Evolutionary conservation across 495 filamentous ascomycete species (phyloP).

Genomic region (Neurospora sp.): DNA sequence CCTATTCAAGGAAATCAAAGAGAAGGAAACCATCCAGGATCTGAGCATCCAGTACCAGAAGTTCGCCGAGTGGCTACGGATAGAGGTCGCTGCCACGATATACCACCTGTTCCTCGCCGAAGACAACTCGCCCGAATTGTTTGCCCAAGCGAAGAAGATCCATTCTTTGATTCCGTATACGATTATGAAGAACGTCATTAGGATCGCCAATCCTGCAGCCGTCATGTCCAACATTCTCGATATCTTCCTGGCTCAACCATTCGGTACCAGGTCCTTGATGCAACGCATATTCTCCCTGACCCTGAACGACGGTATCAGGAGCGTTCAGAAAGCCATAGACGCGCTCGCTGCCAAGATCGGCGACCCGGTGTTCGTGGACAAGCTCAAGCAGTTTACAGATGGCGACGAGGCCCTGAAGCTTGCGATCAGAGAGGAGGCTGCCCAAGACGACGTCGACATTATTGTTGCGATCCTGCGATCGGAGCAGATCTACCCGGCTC

Average conservation of each 20-base stretch:
- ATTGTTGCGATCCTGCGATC: slow-evolving; percentile 74
- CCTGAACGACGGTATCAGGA: slow-evolving; percentile 77
- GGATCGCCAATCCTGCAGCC: slow-evolving; percentile 88
- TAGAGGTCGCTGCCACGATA: slow-evolving; percentile 91
- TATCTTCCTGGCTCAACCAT: slow-evolving; percentile 89
- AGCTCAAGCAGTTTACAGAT: slow-evolving; percentile 68
- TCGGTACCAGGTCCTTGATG: slow-evolving; percentile 78
- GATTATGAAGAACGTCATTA: slow-evolving; percentile 89
- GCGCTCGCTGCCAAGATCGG: slow-evolving; percentile 61
- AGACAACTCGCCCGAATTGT: slow-evolving; percentile 92
- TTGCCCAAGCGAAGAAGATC: slow-evolving; percentile 86
- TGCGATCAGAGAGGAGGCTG: slow-evolving; percentile 61
- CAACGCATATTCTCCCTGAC: slow-evolving; percentile 90
- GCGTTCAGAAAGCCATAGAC: slow-evolving; percentile 77
- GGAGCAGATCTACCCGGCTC: slow-evolving; percentile 57
- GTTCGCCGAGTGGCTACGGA: slow-evolving; percentile 96
- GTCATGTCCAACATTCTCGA: slow-evolving; percentile 92
- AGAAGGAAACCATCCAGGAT: slow-evolving; percentile 76
- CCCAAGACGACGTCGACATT: slow-evolving; percentile 62
- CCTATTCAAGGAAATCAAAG: slow-evolving; percentile 83
- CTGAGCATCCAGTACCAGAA: slow-evolving; percentile 93
- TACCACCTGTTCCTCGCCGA: slow-evolving; percentile 97
- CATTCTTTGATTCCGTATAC: slow-evolving; percentile 90
- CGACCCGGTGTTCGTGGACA: slow-evolving; percentile 68
- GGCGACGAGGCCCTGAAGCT: slow-evolving; percentile 65